Percentiles rank a stretch among this genome's conserved stretches.
These are phyloP conservation scores for Lizonia empirigonia DNA, from an alignment of 2,329 filamentous ascomycete species.

Conservation along the genomic window DNA sequence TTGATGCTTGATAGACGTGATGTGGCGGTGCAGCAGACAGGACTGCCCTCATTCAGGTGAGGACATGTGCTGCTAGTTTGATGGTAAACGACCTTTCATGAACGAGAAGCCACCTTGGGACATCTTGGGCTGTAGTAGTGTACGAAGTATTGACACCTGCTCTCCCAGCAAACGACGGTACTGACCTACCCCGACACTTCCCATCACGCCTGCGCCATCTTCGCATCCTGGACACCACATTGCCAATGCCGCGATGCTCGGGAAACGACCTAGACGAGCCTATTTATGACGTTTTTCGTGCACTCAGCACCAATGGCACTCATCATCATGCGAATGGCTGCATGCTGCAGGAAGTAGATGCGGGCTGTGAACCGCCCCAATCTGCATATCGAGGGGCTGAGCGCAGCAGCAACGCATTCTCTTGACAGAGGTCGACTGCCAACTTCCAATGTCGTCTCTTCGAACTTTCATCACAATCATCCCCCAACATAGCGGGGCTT, in stretches of 20 bases:
- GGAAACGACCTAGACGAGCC: background rate
- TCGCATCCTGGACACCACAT: no score
- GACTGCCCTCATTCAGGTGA: no score
- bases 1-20: background rate
- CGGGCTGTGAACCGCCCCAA: background rate
- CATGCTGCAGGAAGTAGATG: background rate
- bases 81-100: background rate
- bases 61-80: background rate
- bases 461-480: background rate
- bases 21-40: background rate
- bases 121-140: no score
- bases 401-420: background rate
- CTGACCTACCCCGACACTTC: no score
- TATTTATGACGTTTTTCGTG: background rate
- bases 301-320: background rate
- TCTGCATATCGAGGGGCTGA: constrained; percentile 5
- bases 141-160: no score
- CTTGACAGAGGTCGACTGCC: background rate
- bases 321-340: background rate
- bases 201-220: no score
- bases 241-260: background rate
- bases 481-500: background rate
- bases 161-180: no score
- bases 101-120: no score
- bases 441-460: background rate